Base-by-base conservation (phyloP, 208 protist species). In the Trypanosoma avium region DNA sequence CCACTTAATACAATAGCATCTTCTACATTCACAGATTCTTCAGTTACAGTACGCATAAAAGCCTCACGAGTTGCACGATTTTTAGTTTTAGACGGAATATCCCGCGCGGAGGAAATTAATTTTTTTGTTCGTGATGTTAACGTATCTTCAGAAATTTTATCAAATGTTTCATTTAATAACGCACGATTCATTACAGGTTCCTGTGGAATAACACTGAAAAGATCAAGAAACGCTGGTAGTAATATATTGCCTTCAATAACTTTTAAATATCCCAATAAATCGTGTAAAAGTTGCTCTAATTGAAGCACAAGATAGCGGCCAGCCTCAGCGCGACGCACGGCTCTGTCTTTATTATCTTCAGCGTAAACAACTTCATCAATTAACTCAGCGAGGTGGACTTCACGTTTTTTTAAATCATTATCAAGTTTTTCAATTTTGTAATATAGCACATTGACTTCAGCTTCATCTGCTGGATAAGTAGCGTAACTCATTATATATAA, bases 331-430 rank as follows among this genome's bases (percentile, higher is more conserved):
- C 53, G 38, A 19, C 48, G 53, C 48, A 77, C 48, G 8, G 84
- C 65, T 56, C 81, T 70, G n/a, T 76, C 77, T 45, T 64, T 69
- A 29, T 73, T 61, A 13, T 78, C 59, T 38, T 86, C 76, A 2
- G 81, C 82, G 56, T 81, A 80, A 30, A 88, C 73, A 8, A 92
- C 79, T 36, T 92, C 85, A 50, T 92, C 82, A 62, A 92, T 88
- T 22, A 92, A 77, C 58, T 92, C 82, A 1, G 85, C 82, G 0
- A 92, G 75, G 43, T 92, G 85, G n/a, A 79, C 70, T 69, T 92
- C 80, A 12, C 82, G 79, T 60, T 77, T 76, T 19, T 77, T 74
- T 33, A 92, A 73, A 42, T 84, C 65, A 36, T 60, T 47, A 7
- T 74, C 50, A 46, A 86, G 67, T 17, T 70, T 57, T 42, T 52